Conservation (phyloP, 2,329 filamentous ascomycete genomes). For the Teratosphaeria pseudoeucalypti region DNA sequence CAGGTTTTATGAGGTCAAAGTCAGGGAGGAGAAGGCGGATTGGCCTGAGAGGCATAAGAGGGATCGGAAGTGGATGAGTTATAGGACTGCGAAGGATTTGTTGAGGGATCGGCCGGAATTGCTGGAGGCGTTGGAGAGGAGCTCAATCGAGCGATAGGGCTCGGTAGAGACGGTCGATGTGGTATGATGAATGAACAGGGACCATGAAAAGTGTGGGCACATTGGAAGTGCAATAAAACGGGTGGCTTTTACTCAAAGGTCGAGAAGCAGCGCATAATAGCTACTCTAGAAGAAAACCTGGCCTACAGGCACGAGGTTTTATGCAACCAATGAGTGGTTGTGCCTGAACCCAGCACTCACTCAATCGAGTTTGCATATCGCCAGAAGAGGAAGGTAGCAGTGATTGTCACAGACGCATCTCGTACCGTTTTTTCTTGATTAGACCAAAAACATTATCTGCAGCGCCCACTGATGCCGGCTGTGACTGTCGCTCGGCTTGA, state of each 20-base stretch:
- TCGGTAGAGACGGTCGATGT: background rate
- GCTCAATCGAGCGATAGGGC: slow-evolving; percentile 29
- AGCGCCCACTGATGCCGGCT: background rate
- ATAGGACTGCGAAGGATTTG: slow-evolving; percentile 66
- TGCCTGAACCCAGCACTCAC: background rate
- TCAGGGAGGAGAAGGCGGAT: slow-evolving; percentile 69
- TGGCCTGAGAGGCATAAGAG: slow-evolving; percentile 96
- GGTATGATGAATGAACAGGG: background rate
- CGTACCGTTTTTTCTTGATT: background rate
- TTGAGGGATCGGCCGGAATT: slow-evolving; percentile 75
- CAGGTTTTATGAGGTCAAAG: slow-evolving; percentile 79
- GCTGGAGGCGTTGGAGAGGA: slow-evolving; percentile 73
- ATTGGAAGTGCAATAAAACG: background rate
- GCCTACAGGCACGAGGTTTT: background rate
- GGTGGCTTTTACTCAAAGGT: background rate
- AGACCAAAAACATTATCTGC: background rate
- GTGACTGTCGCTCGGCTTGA: background rate
- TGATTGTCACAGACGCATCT: background rate
- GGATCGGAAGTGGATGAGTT: slow-evolving; percentile 81
- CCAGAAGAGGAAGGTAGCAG: background rate
- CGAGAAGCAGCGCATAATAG: background rate
- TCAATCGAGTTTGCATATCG: background rate
- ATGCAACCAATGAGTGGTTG: background rate
- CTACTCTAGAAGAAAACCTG: background rate
- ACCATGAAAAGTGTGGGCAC: background rate